These are phyloP conservation scores for Phialophora tarda DNA, from an alignment of 2,329 filamentous ascomycete genomes.

Conservation along the genomic window DNA sequence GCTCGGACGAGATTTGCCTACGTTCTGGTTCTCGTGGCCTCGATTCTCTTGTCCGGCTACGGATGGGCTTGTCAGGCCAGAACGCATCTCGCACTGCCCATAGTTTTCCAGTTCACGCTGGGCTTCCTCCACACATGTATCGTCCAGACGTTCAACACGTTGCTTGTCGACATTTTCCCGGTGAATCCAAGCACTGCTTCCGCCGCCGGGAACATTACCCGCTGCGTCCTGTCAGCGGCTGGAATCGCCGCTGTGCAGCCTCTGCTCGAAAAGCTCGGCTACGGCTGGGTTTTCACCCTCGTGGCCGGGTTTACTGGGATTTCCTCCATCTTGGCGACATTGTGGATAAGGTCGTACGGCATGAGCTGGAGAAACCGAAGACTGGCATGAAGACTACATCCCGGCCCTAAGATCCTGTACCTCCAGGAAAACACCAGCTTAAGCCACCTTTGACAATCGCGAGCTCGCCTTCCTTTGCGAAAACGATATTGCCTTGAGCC, in stretches of 20 bases:
- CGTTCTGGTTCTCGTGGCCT: neutral
- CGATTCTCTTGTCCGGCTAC: slow-evolving; percentile 41
- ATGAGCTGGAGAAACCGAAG: slow-evolving; percentile 1
- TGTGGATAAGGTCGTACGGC: neutral
- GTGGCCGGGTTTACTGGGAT: neutral
- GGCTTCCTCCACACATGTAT: slow-evolving; percentile 46
- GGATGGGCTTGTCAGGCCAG: slow-evolving; percentile 43
- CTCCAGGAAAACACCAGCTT: neutral
- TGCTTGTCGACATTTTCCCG: slow-evolving; percentile 49
- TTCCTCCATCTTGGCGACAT: neutral
- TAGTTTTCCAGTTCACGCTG: slow-evolving; percentile 49
- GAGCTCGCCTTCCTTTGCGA: slow-evolving; percentile 8
- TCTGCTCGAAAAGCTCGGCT: slow-evolving; percentile 44
- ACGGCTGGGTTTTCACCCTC: slow-evolving; percentile 36
- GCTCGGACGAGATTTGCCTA: neutral
- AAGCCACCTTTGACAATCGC: slow-evolving; percentile 8
- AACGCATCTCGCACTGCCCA: slow-evolving; percentile 44
- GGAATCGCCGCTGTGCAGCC: slow-evolving; percentile 45
- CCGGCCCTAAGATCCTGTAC: neutral
- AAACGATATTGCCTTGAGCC: neutral
- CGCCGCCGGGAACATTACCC: slow-evolving; percentile 47
- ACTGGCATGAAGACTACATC: neutral
- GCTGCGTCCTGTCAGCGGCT: slow-evolving; percentile 47
- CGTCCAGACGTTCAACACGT: slow-evolving; percentile 46
- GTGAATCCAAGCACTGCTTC: slow-evolving; percentile 46